Conservation (phyloP, 2,329 filamentous ascomycete species). For the Aspergillus quadrilineatus region DNA sequence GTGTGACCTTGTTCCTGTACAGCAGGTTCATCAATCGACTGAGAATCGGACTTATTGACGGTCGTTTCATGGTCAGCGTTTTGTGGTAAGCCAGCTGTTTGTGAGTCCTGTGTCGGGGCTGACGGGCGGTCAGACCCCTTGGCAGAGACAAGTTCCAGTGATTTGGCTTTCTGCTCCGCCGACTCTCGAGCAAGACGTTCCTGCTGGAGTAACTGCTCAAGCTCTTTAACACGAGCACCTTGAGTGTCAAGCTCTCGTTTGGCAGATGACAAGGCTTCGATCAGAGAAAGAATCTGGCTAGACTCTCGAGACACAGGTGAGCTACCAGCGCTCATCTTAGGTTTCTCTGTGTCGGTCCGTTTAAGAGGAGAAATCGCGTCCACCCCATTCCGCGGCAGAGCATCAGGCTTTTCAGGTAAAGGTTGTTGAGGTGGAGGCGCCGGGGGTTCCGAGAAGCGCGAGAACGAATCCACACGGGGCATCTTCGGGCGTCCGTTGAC, state of each 20-base stretch:
- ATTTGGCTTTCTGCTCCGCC: conserved; percentile 78
- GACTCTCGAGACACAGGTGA: conserved; percentile 55
- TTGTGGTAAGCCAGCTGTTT: conserved; percentile 2
- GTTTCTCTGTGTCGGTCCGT: conserved; percentile 71
- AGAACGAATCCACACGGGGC: conserved; percentile 70
- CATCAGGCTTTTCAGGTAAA: conserved; percentile 87
- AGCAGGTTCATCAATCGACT: conserved; percentile 8
- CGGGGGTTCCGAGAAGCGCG: conserved; percentile 87
- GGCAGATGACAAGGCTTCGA: conserved; percentile 78
- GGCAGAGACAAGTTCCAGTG: conserved; percentile 62
- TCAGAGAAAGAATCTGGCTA: conserved; percentile 78
- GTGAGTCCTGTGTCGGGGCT: conserved; percentile 1
- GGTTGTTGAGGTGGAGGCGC: conserved; percentile 92
- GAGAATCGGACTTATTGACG: conserved; percentile 14
- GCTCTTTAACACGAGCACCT: conserved; percentile 71
- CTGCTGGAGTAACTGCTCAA: conserved; percentile 74
- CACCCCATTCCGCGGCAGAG: conserved; percentile 46
- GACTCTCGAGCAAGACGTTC: conserved; percentile 79
- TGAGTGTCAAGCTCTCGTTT: conserved; percentile 88
- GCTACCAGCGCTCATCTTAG: conserved; percentile 51
- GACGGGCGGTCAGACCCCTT: conserved; percentile 26
- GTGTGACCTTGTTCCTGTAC: conserved; percentile 35
- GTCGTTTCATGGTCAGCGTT: conserved; percentile 9
- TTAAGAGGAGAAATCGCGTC: conserved; percentile 61
- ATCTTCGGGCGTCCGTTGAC: conserved; percentile 49